phyloP scores from a whole-genome alignment of 2,329 filamentous ascomycete species.

The Ophiostoma perfectum region DNA sequence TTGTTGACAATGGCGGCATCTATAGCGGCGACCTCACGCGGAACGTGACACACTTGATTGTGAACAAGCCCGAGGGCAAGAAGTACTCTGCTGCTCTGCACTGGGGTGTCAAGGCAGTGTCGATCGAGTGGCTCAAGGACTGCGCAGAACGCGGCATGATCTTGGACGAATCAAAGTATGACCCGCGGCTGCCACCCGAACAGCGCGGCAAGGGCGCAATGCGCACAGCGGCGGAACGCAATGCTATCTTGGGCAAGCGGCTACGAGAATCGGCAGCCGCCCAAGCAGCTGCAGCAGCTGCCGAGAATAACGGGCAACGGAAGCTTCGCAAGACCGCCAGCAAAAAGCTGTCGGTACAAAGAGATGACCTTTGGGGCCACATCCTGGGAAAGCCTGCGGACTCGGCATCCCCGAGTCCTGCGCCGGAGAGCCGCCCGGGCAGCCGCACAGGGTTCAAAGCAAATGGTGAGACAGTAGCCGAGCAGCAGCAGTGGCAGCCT shows the following conservation, averaged over 20 bases:
- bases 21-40: slow-evolving; percentile 87
- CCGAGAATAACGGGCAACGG: slow-evolving; percentile 55
- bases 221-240: slow-evolving; percentile 38
- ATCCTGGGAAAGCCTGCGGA: slow-evolving; percentile 55
- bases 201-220: slow-evolving; percentile 65
- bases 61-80: slow-evolving; percentile 69
- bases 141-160: slow-evolving; percentile 83
- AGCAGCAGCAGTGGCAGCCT: slow-evolving; percentile 9
- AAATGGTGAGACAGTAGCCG: not conserved
- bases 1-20: slow-evolving; percentile 66
- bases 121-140: slow-evolving; percentile 78
- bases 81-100: slow-evolving; percentile 84
- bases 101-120: slow-evolving; percentile 77
- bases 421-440: not conserved
- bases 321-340: slow-evolving; percentile 87
- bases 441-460: not conserved
- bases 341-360: slow-evolving; percentile 72
- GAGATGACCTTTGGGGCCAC: slow-evolving; percentile 82
- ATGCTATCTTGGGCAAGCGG: slow-evolving; percentile 54
- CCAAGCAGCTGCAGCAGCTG: slow-evolving; percentile 36
- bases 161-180: slow-evolving; percentile 78
- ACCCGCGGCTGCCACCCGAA: slow-evolving; percentile 63
- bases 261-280: slow-evolving; percentile 41
- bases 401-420: not conserved
- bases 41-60: slow-evolving; percentile 81